Conservation (phyloP, 192 early-diverging fungal species). For the Mortierella alpina region DNA sequence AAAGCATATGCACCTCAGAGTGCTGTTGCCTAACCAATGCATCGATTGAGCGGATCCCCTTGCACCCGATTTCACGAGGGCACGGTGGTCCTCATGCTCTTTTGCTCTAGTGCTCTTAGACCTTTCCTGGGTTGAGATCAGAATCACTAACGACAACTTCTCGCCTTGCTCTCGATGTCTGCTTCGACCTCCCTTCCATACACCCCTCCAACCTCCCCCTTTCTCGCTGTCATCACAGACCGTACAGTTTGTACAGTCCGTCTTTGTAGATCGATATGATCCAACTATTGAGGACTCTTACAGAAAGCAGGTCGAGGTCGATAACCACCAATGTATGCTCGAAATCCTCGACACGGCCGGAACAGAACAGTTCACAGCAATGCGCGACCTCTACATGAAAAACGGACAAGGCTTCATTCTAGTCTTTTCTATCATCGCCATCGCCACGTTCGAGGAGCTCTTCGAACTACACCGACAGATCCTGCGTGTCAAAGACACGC, state of each 20-base stretch:
- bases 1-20: too few species aligned
- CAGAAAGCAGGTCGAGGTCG: conserved; percentile 87
- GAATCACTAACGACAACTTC: too few species aligned
- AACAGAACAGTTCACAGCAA: conserved; percentile 70
- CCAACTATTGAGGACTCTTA: conserved; percentile 95
- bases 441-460: conserved; percentile 83
- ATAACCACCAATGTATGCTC: conserved; percentile 82
- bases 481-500: conserved; percentile 83
- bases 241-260: conserved; percentile 92
- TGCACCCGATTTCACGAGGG: too few species aligned
- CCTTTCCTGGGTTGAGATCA: too few species aligned
- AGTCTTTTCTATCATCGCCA: conserved; percentile 83
- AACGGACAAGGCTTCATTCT: conserved; percentile 91
- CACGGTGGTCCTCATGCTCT: too few species aligned
- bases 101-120: too few species aligned
- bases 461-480: conserved; percentile 77
- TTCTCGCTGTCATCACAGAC: conserved; percentile 54
- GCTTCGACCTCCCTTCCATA: background rate
- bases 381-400: conserved; percentile 92
- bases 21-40: too few species aligned
- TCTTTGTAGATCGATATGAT: conserved; percentile 94
- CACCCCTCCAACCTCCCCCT: background rate
- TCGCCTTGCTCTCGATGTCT: background rate
- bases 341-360: conserved; percentile 95
- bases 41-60: too few species aligned